Percentiles rank a stretch among this genome's conserved stretches.
Evolutionary conservation across 345 rosid species (phyloP).

Genomic region (Dipteronia dyeriana): DNA sequence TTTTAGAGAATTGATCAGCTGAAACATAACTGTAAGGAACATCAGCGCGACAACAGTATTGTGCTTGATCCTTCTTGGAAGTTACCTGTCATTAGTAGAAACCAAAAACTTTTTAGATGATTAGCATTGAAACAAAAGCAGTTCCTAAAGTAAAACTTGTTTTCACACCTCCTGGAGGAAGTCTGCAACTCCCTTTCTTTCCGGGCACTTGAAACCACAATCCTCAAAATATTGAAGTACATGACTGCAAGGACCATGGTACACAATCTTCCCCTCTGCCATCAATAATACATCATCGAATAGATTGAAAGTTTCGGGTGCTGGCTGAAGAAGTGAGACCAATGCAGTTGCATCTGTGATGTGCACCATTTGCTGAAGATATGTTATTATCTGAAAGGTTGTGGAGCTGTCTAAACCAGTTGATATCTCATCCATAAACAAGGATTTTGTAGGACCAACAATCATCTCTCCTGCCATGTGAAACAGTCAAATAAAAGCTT

Average conservation of each 20-base stretch:
- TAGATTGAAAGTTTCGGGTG: constrained; percentile 57
- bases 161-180: constrained; percentile 51
- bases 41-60: constrained; percentile 39
- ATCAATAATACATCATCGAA: constrained; percentile 56
- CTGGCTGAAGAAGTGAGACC: constrained; percentile 63
- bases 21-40: constrained; percentile 37
- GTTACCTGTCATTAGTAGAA: constrained; percentile 30
- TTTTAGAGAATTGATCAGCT: constrained; percentile 32
- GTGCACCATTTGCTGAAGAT: constrained; percentile 46
- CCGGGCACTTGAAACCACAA: constrained; percentile 56
- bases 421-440: constrained; percentile 60
- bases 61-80: constrained; percentile 52
- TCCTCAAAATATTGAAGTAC: constrained; percentile 46
- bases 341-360: constrained; percentile 42
- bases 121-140: neutral
- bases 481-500: neutral
- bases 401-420: constrained; percentile 63
- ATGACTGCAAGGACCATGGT: constrained; percentile 43
- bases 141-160: neutral
- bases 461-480: constrained; percentile 43
- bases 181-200: constrained; percentile 52
- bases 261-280: constrained; percentile 55
- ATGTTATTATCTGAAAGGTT: constrained; percentile 51
- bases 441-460: constrained; percentile 53
- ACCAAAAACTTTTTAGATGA: neutral